Conservation (phyloP, 1,139 yeast species). For the Eremothecium coryli region DNA sequence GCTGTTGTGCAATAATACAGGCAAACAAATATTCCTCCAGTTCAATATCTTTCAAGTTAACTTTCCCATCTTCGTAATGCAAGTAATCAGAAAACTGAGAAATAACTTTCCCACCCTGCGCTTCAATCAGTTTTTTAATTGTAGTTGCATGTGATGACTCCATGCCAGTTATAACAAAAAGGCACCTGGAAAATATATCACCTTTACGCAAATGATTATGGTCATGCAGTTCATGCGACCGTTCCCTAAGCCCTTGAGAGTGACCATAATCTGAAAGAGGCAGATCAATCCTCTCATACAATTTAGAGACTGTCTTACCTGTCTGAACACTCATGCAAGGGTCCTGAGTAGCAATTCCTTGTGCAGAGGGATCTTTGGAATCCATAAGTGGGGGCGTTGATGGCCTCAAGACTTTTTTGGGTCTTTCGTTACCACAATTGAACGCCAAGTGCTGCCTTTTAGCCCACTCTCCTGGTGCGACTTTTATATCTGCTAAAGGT, state of each 20-base stretch:
- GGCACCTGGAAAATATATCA: conserved; percentile 33
- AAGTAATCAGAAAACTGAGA: conserved; percentile 25
- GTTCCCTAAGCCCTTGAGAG: conserved; percentile 5
- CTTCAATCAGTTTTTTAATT: conserved; percentile 29
- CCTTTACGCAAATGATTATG: neutral
- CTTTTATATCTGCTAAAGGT: conserved; percentile 20
- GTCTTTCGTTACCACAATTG: neutral
- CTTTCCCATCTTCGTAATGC: conserved; percentile 6
- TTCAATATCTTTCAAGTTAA: conserved; percentile 10
- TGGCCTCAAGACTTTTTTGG: conserved; percentile 13
- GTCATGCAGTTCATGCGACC: neutral
- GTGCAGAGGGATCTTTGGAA: conserved; percentile 10
- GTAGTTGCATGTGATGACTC: conserved; percentile 33
- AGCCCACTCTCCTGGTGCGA: conserved; percentile 27
- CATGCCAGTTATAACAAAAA: conserved; percentile 38
- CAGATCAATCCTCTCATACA: neutral
- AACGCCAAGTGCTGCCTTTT: conserved; percentile 14
- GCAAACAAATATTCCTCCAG: conserved; percentile 38
- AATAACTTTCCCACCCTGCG: conserved; percentile 47
- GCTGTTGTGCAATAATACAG: conserved; percentile 52
- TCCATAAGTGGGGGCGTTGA: conserved; percentile 21
- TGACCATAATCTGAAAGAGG: neutral
- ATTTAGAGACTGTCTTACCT: neutral
- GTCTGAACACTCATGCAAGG: neutral
- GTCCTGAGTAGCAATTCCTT: conserved; percentile 2